phyloP scores from a whole-genome alignment of 345 rosid species.

The Brassica incana region DNA sequence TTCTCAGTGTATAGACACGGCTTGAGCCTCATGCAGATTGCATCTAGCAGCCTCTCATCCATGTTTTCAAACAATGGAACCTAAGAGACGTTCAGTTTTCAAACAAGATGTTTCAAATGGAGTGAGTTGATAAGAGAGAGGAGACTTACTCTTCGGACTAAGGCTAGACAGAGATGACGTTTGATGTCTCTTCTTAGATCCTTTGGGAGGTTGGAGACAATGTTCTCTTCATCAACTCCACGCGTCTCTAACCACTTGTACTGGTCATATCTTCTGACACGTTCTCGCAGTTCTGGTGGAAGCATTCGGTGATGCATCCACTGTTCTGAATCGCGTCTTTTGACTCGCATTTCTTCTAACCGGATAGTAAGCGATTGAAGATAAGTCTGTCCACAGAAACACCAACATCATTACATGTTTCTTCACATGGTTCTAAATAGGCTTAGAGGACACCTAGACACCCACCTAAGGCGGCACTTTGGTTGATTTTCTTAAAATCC shows the following conservation, averaged over 20 bases:
- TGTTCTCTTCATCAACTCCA: slow-evolving; percentile 88
- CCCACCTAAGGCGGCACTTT: no score
- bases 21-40: slow-evolving; percentile 88
- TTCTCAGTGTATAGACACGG: slow-evolving; percentile 80
- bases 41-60: slow-evolving; percentile 95
- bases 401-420: slow-evolving; percentile 4
- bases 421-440: background rate
- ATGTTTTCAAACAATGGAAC: slow-evolving; percentile 89
- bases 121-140: background rate
- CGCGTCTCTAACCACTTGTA: slow-evolving; percentile 97
- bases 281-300: slow-evolving; percentile 84
- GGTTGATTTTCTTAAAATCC: no score
- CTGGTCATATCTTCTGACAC: slow-evolving; percentile 93
- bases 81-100: slow-evolving; percentile 35
- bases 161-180: slow-evolving; percentile 90
- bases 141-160: slow-evolving; percentile 81
- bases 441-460: background rate
- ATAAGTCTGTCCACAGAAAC: slow-evolving; percentile 66
- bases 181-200: slow-evolving; percentile 97
- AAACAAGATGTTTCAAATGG: background rate
- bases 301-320: slow-evolving; percentile 99
- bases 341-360: slow-evolving; percentile 96
- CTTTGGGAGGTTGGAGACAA: slow-evolving; percentile 88
- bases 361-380: slow-evolving; percentile 96
- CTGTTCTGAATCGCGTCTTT: slow-evolving; percentile 97